phyloP scores from a whole-genome alignment of 441 rosid genomes.

The Adansonia rubrostipa region DNA sequence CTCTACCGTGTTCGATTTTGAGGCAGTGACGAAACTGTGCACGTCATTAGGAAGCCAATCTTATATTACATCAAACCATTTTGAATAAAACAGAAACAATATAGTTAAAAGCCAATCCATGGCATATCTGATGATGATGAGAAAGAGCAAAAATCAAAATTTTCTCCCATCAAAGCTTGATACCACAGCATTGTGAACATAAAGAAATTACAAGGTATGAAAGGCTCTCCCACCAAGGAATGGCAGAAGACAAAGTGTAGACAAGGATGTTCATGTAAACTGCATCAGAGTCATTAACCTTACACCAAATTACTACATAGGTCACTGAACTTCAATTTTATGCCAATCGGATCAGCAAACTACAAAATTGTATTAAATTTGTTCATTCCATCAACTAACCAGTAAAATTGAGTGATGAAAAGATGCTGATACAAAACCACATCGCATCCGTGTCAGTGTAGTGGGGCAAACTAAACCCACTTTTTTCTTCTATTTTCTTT shows the following conservation, averaged over 20 bases:
- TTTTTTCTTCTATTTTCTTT: not conserved
- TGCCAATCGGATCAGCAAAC: not conserved
- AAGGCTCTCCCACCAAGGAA: not conserved
- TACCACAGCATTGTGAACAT: not conserved
- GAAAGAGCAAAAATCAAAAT: not conserved
- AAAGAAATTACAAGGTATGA: not conserved
- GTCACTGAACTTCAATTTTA: not conserved
- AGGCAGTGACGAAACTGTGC: not conserved
- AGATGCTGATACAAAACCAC: not conserved
- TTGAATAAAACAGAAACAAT: not conserved
- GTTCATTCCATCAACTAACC: not conserved
- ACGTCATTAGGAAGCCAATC: not conserved
- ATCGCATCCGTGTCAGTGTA: not conserved
- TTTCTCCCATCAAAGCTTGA: not conserved
- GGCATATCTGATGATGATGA: not conserved
- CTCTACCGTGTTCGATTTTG: not conserved
- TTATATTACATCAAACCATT: not conserved
- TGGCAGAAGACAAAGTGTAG: not conserved
- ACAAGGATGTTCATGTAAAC: not conserved
- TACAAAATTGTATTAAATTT: not conserved
- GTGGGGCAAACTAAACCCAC: not conserved
- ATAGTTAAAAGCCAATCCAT: not conserved
- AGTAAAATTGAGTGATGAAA: not conserved
- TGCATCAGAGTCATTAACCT: not conserved
- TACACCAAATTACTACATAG: not conserved